Evolutionary conservation across 495 filamentous ascomycete genomes (phyloP).

Genomic region (Neurospora africana): DNA sequence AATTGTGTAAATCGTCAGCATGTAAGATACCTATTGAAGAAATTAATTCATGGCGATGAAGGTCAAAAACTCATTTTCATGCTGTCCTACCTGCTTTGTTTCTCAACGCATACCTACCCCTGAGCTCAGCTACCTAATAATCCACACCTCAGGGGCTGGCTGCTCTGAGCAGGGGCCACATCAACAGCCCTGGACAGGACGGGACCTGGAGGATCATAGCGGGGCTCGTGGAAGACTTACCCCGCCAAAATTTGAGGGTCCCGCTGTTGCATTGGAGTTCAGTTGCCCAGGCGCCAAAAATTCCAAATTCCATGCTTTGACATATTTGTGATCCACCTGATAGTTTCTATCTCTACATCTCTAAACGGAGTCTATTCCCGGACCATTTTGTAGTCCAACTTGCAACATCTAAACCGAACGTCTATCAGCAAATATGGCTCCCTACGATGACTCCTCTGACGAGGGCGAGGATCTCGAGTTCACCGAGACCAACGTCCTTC

Average conservation of each 20-base stretch:
- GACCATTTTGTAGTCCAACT: not conserved
- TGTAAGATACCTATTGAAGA: slow-evolving; percentile 23
- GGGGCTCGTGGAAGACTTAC: slow-evolving; percentile 19
- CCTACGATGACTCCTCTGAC: slow-evolving; percentile 79
- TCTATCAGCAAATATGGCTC: slow-evolving; percentile 49
- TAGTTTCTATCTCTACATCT: not conserved
- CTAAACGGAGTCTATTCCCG: not conserved
- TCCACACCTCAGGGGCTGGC: not conserved
- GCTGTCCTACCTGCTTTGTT: not conserved
- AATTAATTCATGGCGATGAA: slow-evolving; percentile 9
- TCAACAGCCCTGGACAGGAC: not conserved
- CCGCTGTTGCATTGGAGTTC: not conserved
- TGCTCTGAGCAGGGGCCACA: not conserved
- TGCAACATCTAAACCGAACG: not conserved
- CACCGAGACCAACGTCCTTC: slow-evolving; percentile 78
- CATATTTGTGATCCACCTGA: not conserved
- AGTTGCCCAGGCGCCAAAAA: slow-evolving; percentile 12
- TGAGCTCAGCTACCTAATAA: not conserved
- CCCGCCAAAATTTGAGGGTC: slow-evolving; percentile 27
- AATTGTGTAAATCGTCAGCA: slow-evolving; percentile 4
- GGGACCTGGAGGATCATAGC: slow-evolving; percentile 6
- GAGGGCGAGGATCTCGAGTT: slow-evolving; percentile 58
- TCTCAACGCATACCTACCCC: not conserved
- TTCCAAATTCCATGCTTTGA: not conserved
- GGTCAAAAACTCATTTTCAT: not conserved